These are phyloP conservation scores for Sclerotinia trifoliorum DNA, from an alignment of 2,329 filamentous ascomycete species.

Conservation along the genomic window DNA sequence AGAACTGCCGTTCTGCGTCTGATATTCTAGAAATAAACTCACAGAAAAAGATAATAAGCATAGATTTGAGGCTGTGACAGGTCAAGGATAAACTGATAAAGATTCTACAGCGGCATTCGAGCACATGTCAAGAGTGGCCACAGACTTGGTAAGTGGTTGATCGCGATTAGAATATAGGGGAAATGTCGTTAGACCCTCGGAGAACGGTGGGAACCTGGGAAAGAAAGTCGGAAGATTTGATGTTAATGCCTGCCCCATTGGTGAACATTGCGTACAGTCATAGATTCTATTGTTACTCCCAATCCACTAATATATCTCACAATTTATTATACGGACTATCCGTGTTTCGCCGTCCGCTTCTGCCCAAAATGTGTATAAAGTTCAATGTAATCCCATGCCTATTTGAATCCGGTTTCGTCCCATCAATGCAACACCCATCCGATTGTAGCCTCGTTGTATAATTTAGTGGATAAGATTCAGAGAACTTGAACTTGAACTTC, in stretches of 20 bases:
- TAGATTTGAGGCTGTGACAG: not conserved
- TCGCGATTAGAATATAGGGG: slow-evolving; percentile 9
- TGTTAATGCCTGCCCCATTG: slow-evolving; percentile 17
- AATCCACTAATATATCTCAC: slow-evolving; percentile 14
- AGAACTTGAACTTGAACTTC: not conserved
- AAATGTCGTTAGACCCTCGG: slow-evolving; percentile 3
- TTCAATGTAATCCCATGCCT: slow-evolving; percentile 4
- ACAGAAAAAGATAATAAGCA: not conserved
- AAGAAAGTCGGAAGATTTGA: not conserved
- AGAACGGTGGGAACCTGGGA: not conserved
- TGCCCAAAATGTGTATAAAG: slow-evolving; percentile 2
- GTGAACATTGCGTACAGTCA: slow-evolving; percentile 15
- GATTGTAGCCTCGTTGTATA: slow-evolving; percentile 14
- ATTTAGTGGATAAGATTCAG: slow-evolving; percentile 10
- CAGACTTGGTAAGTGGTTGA: not conserved
- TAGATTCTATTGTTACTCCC: slow-evolving; percentile 2
- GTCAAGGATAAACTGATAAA: not conserved
- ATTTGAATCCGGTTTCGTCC: slow-evolving; percentile 25
- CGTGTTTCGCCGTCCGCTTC: slow-evolving; percentile 13
- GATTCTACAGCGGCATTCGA: not conserved
- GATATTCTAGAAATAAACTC: slow-evolving; percentile 8
- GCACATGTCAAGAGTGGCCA: not conserved
- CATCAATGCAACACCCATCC: slow-evolving; percentile 30
- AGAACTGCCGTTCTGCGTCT: slow-evolving; percentile 11
- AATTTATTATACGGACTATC: slow-evolving; percentile 11